These are phyloP conservation scores for Plasmodium coatneyi DNA, from an alignment of 169 alveolate genomes.

Conservation along the genomic window DNA sequence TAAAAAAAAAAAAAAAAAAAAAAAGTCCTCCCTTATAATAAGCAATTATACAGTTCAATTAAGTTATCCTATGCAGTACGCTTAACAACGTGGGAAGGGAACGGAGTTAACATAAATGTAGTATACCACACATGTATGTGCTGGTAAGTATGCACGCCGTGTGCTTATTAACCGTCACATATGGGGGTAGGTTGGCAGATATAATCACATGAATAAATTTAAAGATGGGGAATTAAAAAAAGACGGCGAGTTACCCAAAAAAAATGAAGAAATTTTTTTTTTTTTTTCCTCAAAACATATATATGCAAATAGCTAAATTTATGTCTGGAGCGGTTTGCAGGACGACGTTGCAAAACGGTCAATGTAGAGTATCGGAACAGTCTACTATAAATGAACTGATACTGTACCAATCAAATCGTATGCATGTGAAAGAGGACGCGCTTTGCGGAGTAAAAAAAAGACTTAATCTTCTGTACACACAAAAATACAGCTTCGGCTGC, in stretches of 20 bases:
- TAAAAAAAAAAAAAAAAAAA: neutral
- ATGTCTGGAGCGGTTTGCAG: neutral
- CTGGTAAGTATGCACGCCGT: neutral
- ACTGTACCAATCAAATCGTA: neutral
- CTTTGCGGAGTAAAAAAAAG: neutral
- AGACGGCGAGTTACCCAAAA: neutral
- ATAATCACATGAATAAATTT: neutral
- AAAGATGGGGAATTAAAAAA: constrained; percentile 1
- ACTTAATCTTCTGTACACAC: constrained; percentile 1
- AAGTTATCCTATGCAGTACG: neutral
- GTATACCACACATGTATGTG: neutral
- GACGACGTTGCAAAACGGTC: neutral
- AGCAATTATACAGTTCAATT: neutral
- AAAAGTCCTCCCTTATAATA: neutral
- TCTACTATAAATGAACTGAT: neutral
- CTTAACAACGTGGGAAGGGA: neutral
- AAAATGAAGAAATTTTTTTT: neutral
- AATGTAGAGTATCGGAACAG: neutral
- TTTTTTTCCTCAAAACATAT: neutral
- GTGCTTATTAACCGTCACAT: neutral
- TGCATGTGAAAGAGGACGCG: neutral
- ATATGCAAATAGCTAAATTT: neutral
- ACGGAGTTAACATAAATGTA: neutral
- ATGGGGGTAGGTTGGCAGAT: neutral
- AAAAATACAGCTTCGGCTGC: neutral